Evolutionary conservation across 2,329 filamentous ascomycete genomes (phyloP), one percentile per base, ranked within the genome.

Genomic region (Plectosphaerella plurivora): DNA sequence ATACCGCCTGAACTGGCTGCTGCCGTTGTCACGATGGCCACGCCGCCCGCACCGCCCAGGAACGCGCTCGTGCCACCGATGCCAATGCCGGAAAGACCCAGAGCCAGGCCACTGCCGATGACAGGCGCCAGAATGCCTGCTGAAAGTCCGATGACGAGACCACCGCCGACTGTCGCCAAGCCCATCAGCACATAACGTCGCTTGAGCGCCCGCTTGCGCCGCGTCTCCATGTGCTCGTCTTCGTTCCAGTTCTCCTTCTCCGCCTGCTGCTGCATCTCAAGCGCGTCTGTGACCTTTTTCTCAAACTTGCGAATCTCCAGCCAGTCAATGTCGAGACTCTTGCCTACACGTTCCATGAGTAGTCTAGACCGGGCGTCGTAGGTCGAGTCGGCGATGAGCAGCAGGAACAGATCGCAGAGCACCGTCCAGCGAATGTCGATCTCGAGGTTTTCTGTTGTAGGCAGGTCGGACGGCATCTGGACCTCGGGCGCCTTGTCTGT

Each of bases 211-310:
- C 83, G 73, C 67, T 97, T 96, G 49, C 89, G 82, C 46, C 94
- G 83, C 53, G 78, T 82, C 68, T 96, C 91, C 78, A 97, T 91
- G 66, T 97, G 91, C 58, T 95, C 90, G 11, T 94, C 87, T 68
- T 99, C 94, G 59, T 97, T 95, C 94, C 94, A 99, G 57, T 93
- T 96, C 71, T 99, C 94, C 63, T 93, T 95, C 57, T 91, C 88
- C 6, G 91, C 90, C 46, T 89, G 86, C 68, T 97, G 91, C 70
- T 97, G 93, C 91, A 99, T 97, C 69, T 99, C 94, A 20, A 99
- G 75, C 1, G 94, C 91, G 69, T 99, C 94, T 8, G 94, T 97
- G 6, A 99, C 91, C 50, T 91, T 87, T 73, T 97, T 97, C 72
- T 99, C 94, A 63, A 99, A 99, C 39, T 91, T 86, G 69, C 91